phyloP scores from a whole-genome alignment of 2,329 filamentous ascomycete species.

The Phoma sp. region DNA sequence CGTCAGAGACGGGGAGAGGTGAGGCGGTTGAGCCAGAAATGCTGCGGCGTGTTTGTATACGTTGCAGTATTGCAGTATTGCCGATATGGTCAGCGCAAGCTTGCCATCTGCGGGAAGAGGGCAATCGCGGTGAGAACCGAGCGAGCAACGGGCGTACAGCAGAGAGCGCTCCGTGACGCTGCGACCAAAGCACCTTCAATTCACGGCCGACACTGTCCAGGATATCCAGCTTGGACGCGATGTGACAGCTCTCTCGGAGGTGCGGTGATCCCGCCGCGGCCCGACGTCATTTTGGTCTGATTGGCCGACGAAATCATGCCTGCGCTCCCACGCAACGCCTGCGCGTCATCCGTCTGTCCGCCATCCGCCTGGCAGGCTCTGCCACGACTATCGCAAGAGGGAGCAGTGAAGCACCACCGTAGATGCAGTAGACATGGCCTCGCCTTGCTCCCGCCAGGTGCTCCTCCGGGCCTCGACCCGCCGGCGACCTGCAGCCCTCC shows the following conservation, averaged over 20 bases:
- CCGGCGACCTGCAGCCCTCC: slow-evolving; percentile 16
- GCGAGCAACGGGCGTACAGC: neutral
- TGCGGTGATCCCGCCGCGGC: slow-evolving; percentile 9
- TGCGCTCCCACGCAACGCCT: slow-evolving; percentile 22
- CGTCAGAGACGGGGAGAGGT: neutral
- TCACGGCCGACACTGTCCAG: neutral
- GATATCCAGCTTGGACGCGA: slow-evolving; percentile 1
- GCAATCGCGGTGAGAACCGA: neutral
- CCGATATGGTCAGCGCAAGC: slow-evolving; percentile 14
- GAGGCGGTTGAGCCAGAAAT: neutral
- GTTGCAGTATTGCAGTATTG: slow-evolving; percentile 35
- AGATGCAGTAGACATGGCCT: slow-evolving; percentile 30
- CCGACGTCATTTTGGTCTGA: slow-evolving; percentile 18
- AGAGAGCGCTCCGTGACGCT: neutral
- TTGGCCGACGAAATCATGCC: slow-evolving; percentile 25
- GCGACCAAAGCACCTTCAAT: neutral
- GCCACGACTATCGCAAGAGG: too few relatives aligned
- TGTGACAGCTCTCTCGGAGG: neutral
- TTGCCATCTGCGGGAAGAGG: slow-evolving; percentile 12
- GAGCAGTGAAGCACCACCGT: neutral
- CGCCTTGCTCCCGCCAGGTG: slow-evolving; percentile 31
- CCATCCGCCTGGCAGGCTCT: neutral
- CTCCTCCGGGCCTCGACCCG: slow-evolving; percentile 30
- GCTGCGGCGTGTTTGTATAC: slow-evolving; percentile 33
- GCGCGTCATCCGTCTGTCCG: slow-evolving; percentile 17